Evolutionary conservation across 1,284 basidiomycete species (phyloP).

Genomic region (Malassezia brasiliensis): DNA sequence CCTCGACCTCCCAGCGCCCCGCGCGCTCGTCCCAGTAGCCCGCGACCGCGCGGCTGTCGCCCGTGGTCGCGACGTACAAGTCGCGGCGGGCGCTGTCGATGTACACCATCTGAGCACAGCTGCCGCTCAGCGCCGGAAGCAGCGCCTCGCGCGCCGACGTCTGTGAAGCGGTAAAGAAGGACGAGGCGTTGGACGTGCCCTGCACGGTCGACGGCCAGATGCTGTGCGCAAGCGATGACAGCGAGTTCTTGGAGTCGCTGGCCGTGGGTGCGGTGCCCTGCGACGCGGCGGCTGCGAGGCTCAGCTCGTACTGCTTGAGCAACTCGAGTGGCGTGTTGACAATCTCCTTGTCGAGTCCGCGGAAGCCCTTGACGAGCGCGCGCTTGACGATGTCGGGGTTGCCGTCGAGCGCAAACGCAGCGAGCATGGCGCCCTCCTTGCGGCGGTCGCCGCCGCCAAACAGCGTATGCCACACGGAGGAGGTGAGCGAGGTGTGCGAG

Average conservation of each 20-base stretch:
- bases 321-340: constrained; percentile 64
- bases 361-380: constrained; percentile 69
- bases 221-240: constrained; percentile 39
- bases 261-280: background rate
- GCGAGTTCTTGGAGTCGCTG: constrained; percentile 18
- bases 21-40: constrained; percentile 62
- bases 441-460: constrained; percentile 22
- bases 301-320: constrained; percentile 53
- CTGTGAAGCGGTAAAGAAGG: constrained; percentile 34
- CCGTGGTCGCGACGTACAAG: constrained; percentile 63
- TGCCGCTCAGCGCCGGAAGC: constrained; percentile 39
- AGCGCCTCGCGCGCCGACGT: constrained; percentile 41
- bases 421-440: constrained; percentile 8
- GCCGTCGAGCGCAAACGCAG: constrained; percentile 50
- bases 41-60: constrained; percentile 89
- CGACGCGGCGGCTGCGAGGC: constrained; percentile 18
- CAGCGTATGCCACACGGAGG: constrained; percentile 36
- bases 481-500: constrained; percentile 36
- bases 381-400: constrained; percentile 59
- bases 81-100: constrained; percentile 43
- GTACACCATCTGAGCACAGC: constrained; percentile 45
- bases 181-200: constrained; percentile 13
- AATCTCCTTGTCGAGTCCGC: constrained; percentile 67
- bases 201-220: constrained; percentile 37
- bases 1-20: constrained; percentile 71